Evolutionary conservation across 2,329 filamentous ascomycete species (phyloP).

Genomic region (Aureobasidium sp.): DNA sequence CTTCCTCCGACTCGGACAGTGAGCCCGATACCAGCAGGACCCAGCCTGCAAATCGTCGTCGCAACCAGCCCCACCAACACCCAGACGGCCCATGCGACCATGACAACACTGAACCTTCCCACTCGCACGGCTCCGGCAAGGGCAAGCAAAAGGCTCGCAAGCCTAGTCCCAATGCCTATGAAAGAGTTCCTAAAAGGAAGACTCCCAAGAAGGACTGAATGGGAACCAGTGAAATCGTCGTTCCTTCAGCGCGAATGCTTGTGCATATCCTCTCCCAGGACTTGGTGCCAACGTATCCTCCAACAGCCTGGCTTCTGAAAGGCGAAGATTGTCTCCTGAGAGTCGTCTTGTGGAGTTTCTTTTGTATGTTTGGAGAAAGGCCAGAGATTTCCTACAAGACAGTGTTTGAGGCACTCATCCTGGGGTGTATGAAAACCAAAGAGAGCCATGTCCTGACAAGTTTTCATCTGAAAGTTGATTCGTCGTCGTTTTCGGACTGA

Average conservation of each 20-base stretch:
- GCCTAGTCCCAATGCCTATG: slow-evolving; percentile 74
- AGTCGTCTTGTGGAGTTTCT: not conserved
- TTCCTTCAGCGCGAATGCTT: not conserved
- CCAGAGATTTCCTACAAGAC: no score
- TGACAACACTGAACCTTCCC: slow-evolving; percentile 31
- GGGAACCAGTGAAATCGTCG: not conserved
- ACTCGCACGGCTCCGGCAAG: slow-evolving; percentile 27
- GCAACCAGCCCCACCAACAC: slow-evolving; percentile 24
- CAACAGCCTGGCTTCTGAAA: not conserved
- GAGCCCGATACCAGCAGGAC: slow-evolving; percentile 43
- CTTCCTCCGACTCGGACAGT: slow-evolving; percentile 47
- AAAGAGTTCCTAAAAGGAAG: slow-evolving; percentile 56
- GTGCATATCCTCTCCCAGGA: not conserved
- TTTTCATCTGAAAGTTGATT: slow-evolving; percentile 13
- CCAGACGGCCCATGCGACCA: slow-evolving; percentile 21
- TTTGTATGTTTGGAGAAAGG: not conserved
- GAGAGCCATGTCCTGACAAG: not conserved
- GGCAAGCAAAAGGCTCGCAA: slow-evolving; percentile 38
- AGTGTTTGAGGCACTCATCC: not conserved
- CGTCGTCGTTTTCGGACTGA: slow-evolving; percentile 22
- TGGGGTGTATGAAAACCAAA: not conserved
- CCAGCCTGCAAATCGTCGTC: slow-evolving; percentile 26
- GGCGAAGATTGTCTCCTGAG: not conserved
- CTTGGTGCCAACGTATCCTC: not conserved
- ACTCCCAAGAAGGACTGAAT: slow-evolving; percentile 1